Evolutionary conservation across 768 basidiomycete species (phyloP).

Genomic region (Mycena venus): DNA sequence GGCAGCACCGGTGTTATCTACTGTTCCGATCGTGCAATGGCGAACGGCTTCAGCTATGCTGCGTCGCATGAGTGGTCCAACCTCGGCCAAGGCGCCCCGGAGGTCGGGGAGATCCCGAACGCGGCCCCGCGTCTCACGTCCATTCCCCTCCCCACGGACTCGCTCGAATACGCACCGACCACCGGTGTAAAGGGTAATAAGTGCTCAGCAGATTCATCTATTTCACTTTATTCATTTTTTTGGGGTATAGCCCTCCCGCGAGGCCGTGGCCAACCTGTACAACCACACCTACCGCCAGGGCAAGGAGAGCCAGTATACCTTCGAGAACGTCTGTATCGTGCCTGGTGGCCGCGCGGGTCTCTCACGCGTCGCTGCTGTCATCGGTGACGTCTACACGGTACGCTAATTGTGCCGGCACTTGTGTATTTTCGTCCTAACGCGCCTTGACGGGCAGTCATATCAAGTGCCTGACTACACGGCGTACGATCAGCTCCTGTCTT

Average conservation of each 20-base stretch:
- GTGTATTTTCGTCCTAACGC: background rate
- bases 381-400: conserved; percentile 90
- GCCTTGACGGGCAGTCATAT: conserved; percentile 75
- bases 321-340: conserved; percentile 94
- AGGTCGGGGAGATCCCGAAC: conserved; percentile 87
- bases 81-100: conserved; percentile 93
- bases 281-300: conserved; percentile 89
- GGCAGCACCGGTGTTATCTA: conserved; percentile 79
- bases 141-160: conserved; percentile 77
- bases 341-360: conserved; percentile 94
- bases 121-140: conserved; percentile 75
- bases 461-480: conserved; percentile 95
- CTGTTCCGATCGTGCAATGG: conserved; percentile 94
- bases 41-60: conserved; percentile 91
- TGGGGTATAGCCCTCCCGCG: conserved; percentile 75
- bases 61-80: conserved; percentile 88
- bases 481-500: conserved; percentile 86
- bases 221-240: conserved; percentile 15
- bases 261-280: conserved; percentile 92
- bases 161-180: conserved; percentile 92
- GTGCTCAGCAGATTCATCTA: background rate
- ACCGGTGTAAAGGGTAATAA: conserved; percentile 85
- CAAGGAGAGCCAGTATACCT: conserved; percentile 88
- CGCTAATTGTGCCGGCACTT: conserved; percentile 33
- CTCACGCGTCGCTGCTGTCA: conserved; percentile 91